Percentiles rank a stretch among this genome's conserved stretches.
Evolutionary conservation across 345 rosid genomes (phyloP).

Genomic region (Litchi chinensis): DNA sequence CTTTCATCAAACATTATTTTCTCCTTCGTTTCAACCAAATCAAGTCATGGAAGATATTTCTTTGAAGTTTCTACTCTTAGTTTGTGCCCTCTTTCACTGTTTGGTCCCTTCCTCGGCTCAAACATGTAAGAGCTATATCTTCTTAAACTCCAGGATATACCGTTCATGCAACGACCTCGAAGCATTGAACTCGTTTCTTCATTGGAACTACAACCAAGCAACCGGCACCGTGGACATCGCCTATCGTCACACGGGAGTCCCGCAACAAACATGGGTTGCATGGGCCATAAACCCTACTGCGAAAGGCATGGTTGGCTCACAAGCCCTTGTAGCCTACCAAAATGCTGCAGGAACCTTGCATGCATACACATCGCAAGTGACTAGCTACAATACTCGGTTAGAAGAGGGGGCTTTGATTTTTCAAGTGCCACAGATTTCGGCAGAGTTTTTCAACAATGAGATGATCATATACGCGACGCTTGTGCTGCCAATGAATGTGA

Average conservation of each 20-base stretch:
- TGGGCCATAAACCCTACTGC: conserved; percentile 33
- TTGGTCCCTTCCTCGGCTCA: neutral
- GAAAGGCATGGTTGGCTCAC: conserved; percentile 28
- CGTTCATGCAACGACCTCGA: conserved; percentile 30
- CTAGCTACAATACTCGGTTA: conserved; percentile 20
- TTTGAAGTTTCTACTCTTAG: neutral
- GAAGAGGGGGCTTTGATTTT: conserved; percentile 23
- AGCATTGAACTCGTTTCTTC: conserved; percentile 15
- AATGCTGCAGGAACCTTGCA: conserved; percentile 10
- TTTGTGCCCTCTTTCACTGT: neutral
- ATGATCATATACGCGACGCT: conserved; percentile 26
- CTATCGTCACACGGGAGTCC: conserved; percentile 7
- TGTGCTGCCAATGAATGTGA: conserved; percentile 18
- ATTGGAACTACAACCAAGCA: conserved; percentile 21
- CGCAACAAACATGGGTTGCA: conserved; percentile 27
- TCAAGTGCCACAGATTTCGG: conserved; percentile 27
- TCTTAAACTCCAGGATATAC: neutral
- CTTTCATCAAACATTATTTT: no score
- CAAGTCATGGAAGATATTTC: neutral
- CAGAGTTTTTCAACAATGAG: conserved; percentile 23
- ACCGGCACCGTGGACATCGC: conserved; percentile 25
- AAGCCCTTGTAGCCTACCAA: conserved; percentile 31
- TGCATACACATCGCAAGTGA: conserved; percentile 25
- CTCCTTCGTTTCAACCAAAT: neutral
- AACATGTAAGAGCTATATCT: neutral